A percentile compares a stretch with the other conserved stretches of the same genome.
phyloP scores from a whole-genome alignment of 352 stramenopile genomes.

The Phytophthora colocasiae region DNA sequence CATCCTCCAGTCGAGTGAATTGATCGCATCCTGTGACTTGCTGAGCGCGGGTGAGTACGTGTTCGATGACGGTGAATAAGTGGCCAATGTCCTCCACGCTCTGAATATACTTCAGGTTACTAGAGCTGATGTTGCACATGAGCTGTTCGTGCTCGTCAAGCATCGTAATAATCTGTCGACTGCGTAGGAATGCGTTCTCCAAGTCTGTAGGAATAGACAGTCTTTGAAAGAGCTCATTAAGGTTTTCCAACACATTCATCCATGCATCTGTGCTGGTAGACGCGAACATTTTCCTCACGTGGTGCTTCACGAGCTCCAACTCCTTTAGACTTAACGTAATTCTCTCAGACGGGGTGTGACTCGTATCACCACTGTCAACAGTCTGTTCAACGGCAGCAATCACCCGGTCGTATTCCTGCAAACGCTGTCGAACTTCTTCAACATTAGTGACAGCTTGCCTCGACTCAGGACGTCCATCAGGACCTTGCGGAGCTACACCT shows the following conservation, averaged over 20 bases:
- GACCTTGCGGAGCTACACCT: slow-evolving; percentile 11
- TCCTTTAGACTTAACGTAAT: slow-evolving; percentile 12
- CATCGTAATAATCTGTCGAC: slow-evolving; percentile 21
- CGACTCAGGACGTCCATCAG: slow-evolving; percentile 4
- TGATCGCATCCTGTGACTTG: slow-evolving; percentile 28
- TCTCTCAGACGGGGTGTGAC: slow-evolving; percentile 12
- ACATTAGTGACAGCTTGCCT: slow-evolving; percentile 19
- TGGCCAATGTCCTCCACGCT: slow-evolving; percentile 26
- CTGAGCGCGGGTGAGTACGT: slow-evolving; percentile 29
- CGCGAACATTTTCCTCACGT: slow-evolving; percentile 25
- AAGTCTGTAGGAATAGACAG: slow-evolving; percentile 25
- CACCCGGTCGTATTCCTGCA: slow-evolving; percentile 41
- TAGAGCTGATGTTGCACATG: slow-evolving; percentile 23
- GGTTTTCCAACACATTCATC: slow-evolving; percentile 12
- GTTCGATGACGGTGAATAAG: slow-evolving; percentile 22
- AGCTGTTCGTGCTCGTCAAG: slow-evolving; percentile 30
- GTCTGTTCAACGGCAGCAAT: slow-evolving; percentile 4
- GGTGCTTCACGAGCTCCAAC: slow-evolving; percentile 18
- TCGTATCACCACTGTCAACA: neutral
- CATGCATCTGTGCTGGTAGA: slow-evolving; percentile 2
- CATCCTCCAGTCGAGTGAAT: slow-evolving; percentile 25
- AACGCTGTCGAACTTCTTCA: slow-evolving; percentile 29
- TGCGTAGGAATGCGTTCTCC: slow-evolving; percentile 22
- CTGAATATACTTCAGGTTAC: slow-evolving; percentile 27
- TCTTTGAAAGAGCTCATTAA: slow-evolving; percentile 18